Evolutionary conservation across 2,329 filamentous ascomycete species (phyloP).

Genomic region (Huntiella moniliformis): DNA sequence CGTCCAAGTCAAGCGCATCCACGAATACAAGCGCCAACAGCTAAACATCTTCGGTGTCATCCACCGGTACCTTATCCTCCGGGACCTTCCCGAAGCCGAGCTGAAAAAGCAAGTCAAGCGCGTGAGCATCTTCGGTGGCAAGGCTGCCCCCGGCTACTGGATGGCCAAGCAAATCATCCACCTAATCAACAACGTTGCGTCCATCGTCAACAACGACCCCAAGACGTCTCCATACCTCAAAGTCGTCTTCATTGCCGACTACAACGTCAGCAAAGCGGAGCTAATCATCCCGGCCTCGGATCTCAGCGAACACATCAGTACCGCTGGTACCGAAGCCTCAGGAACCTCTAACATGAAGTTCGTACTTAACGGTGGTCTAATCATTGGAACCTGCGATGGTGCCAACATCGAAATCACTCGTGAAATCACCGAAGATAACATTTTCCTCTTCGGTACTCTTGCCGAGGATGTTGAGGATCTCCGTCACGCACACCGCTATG

Average conservation of each 20-base stretch:
- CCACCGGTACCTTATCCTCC: slow-evolving; percentile 78
- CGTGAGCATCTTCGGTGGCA: slow-evolving; percentile 92
- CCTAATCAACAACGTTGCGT: slow-evolving; percentile 77
- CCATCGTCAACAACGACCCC: slow-evolving; percentile 77
- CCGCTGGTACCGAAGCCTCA: slow-evolving; percentile 74
- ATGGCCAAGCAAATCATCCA: slow-evolving; percentile 99
- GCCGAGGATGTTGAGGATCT: slow-evolving; percentile 94
- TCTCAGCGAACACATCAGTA: slow-evolving; percentile 96
- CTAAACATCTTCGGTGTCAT: slow-evolving; percentile 98
- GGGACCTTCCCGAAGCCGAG: slow-evolving; percentile 65
- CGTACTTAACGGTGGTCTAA: slow-evolving; percentile 86
- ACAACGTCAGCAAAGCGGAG: slow-evolving; percentile 98
- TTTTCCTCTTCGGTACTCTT: slow-evolving; percentile 94
- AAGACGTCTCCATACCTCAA: slow-evolving; percentile 90
- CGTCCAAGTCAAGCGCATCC: slow-evolving; percentile 95
- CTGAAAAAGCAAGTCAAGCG: slow-evolving; percentile 73
- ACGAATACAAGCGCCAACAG: slow-evolving; percentile 98
- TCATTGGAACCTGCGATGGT: slow-evolving; percentile 95
- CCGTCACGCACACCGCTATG: slow-evolving; percentile 75
- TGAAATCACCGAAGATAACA: slow-evolving; percentile 90
- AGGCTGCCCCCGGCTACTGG: slow-evolving; percentile 97
- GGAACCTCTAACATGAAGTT: slow-evolving; percentile 99
- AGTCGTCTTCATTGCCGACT: slow-evolving; percentile 93
- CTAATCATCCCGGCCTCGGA: slow-evolving; percentile 90
- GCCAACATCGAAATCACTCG: slow-evolving; percentile 98